Evolutionary conservation across 1,284 basidiomycete genomes (phyloP).

Genomic region (Rhodofomes roseus): DNA sequence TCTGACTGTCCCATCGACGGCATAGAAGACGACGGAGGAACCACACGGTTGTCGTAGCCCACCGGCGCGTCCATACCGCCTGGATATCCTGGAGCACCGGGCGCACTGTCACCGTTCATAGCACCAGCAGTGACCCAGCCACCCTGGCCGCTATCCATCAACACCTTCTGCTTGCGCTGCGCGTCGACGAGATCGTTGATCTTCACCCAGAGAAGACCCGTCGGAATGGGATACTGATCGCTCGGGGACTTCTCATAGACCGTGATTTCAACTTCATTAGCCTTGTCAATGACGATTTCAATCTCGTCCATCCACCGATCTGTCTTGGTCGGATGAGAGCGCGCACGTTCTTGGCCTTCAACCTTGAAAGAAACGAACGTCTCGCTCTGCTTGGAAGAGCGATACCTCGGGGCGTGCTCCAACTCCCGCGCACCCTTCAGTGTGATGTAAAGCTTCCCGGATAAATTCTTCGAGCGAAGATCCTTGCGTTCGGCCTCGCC

Average conservation of each 20-base stretch:
- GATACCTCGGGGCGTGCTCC: conserved; percentile 84
- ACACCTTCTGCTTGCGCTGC: conserved; percentile 88
- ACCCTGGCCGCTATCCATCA: conserved; percentile 78
- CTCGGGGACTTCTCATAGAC: conserved; percentile 91
- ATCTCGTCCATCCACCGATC: conserved; percentile 99
- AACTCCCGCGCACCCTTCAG: conserved; percentile 90
- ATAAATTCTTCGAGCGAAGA: conserved; percentile 87
- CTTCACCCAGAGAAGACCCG: conserved; percentile 95
- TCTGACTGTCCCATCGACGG: conserved; percentile 44
- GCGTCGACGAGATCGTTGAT: conserved; percentile 96
- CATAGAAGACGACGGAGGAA: conserved; percentile 28
- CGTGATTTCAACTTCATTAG: conserved; percentile 97
- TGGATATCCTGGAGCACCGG: conserved; percentile 33
- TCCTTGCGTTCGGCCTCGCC: conserved; percentile 89
- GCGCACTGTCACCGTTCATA: conserved; percentile 59
- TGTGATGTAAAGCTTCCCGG: conserved; percentile 89
- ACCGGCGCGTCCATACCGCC: conserved; percentile 58
- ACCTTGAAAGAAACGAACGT: conserved; percentile 95
- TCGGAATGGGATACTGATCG: conserved; percentile 80
- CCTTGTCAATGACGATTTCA: conserved; percentile 95
- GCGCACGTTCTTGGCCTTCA: conserved; percentile 91
- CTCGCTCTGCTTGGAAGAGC: conserved; percentile 82
- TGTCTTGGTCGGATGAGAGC: conserved; percentile 89
- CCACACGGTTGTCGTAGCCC: conserved; percentile 35
- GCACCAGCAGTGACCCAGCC: conserved; percentile 93